Base-by-base conservation (phyloP, 202 grass and related monocot genomes). In the Carex arenaria region DNA sequence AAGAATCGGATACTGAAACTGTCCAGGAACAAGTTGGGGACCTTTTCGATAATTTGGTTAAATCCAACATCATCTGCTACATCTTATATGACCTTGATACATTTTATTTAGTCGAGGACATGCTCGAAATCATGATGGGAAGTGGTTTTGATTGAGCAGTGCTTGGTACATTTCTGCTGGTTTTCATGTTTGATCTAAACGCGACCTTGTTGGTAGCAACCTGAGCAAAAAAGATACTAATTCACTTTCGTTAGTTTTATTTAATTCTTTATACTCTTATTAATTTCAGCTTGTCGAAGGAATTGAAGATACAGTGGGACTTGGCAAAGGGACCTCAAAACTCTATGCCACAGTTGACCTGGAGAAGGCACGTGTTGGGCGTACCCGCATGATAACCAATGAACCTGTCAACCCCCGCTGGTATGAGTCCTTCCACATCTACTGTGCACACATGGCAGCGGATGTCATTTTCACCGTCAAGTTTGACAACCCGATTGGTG, bases 401-500 rank as follows among this genome's bases (percentile, higher is more conserved):
- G 96, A 99, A 86, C 81, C 93, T 19, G 85, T 78, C 78, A 99
- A 96, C 84, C 96, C 96, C 53, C 88, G 93, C 20, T 99, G 96
- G 96, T 94, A 96, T 60, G 96, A 99, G 80, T 84, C 79, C 10
- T 99, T 99, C 86, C 96, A 94, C 90, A 96, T 99, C 63, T 96
- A 99, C 86, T 99, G 96, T 72, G 96, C 96, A 0, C 96, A 99
- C 82, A 88, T 87, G 89, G 91, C 91, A n/a, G 45, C 89, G 55
- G 63, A 92, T 84, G 64, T 99, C 68, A 88, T 99, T 14, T 94
- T 99, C 89, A 91, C 96, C 52, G 87, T 99, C 86, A 99, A 99
- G 88, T 77, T 82, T 3, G 89, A 89, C 76, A 89, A 92, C 59
- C 43, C 93, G 45, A 84, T 99, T 59, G 62, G 96, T 72, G 96